A percentile compares a stretch with the other conserved stretches of the same genome.
Conservation (phyloP, 805 yeast species). For the Candida piceae region DNA sequence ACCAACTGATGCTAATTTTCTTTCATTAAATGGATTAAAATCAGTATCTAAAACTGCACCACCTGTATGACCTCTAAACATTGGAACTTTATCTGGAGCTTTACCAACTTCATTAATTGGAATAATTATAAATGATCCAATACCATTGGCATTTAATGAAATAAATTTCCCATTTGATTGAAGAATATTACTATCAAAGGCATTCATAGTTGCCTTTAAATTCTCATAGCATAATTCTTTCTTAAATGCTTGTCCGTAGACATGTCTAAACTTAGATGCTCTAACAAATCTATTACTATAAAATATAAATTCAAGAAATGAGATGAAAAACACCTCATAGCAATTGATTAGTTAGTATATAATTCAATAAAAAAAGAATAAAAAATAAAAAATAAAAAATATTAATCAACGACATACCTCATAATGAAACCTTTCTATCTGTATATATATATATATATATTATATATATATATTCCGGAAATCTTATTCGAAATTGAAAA, state of each 20-base stretch:
- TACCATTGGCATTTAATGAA: slow-evolving; percentile 87
- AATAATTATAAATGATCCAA: slow-evolving; percentile 95
- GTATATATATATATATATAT: too few relatives aligned
- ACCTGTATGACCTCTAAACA: slow-evolving; percentile 94
- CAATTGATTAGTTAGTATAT: too few relatives aligned
- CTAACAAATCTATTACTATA: slow-evolving; percentile 82
- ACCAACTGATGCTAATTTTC: slow-evolving; percentile 70
- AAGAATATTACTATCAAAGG: slow-evolving; percentile 92
- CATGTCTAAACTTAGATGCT: slow-evolving; percentile 95
- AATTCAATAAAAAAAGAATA: too few relatives aligned
- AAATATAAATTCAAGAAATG: background rate
- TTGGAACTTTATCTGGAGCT: slow-evolving; percentile 87
- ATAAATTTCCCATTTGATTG: slow-evolving; percentile 83
- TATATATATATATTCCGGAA: too few relatives aligned
- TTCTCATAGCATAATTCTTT: slow-evolving; percentile 72
- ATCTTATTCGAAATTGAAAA: too few relatives aligned
- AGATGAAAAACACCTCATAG: too few relatives aligned
- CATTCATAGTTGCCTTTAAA: slow-evolving; percentile 77
- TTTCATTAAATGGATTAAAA: slow-evolving; percentile 85
- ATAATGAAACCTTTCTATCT: too few relatives aligned
- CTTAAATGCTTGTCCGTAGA: slow-evolving; percentile 81
- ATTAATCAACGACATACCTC: too few relatives aligned
- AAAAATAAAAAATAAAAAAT: too few relatives aligned
- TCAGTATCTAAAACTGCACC: slow-evolving; percentile 95
- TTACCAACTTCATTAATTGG: slow-evolving; percentile 86